Percentiles rank a stretch among this genome's conserved stretches.
phyloP scores from a whole-genome alignment of 179 eudicot species.

The Beta lomatogona region DNA sequence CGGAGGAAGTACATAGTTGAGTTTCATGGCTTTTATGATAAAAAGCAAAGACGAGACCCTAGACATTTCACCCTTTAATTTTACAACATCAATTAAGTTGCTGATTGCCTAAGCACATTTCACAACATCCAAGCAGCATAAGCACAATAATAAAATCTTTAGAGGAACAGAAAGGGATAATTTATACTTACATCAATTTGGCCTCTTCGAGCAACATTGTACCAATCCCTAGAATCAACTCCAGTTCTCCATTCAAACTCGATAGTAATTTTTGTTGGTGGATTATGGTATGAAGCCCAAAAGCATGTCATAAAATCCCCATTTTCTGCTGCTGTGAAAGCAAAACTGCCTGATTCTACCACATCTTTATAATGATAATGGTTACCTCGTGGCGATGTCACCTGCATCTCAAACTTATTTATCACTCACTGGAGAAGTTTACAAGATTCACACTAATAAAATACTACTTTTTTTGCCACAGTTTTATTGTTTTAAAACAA shows the following conservation, averaged over 20 bases:
- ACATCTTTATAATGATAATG: conserved; percentile 53
- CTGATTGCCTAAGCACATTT: no score
- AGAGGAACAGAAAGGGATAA: not conserved
- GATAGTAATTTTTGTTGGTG: conserved; percentile 40
- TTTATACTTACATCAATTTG: conserved; percentile 58
- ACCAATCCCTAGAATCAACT: conserved; percentile 68
- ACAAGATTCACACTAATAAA: no score
- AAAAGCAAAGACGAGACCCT: no score
- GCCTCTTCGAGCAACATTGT: conserved; percentile 76
- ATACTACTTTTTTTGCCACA: no score
- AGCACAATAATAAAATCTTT: not conserved
- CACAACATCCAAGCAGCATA: no score
- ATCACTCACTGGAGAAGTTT: not conserved
- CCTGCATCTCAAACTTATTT: conserved; percentile 32
- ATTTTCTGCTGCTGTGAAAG: conserved; percentile 58
- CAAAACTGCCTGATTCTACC: conserved; percentile 58
- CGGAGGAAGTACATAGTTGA: no score
- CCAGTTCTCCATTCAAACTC: conserved; percentile 81
- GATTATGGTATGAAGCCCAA: conserved; percentile 54
- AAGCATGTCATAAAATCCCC: conserved; percentile 82
- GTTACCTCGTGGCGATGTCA: conserved; percentile 64
- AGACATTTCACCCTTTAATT: no score
- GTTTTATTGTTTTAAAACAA: no score
- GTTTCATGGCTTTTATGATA: no score
- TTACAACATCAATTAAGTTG: no score